These are phyloP conservation scores for Phanerochaete carnosa DNA, from an alignment of 768 basidiomycete genomes.

Conservation along the genomic window DNA sequence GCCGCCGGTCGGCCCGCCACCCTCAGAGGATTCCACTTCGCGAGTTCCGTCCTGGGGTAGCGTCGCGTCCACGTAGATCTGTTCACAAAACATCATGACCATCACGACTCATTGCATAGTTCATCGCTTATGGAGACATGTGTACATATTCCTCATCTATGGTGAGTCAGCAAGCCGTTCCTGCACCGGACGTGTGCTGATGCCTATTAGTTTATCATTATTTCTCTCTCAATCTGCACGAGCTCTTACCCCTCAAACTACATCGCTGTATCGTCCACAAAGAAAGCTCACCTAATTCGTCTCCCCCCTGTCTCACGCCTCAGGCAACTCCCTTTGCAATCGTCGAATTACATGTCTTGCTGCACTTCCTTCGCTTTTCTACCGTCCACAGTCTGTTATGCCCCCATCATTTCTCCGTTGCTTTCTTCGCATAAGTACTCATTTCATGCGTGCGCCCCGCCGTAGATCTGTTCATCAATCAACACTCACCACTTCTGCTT, in stretches of 20 bases:
- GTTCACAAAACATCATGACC: neutral
- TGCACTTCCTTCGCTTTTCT: neutral
- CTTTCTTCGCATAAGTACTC: neutral
- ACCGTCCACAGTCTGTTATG: neutral
- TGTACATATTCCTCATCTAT: neutral
- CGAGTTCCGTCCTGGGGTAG: slow-evolving; percentile 2
- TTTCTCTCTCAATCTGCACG: neutral
- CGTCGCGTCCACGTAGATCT: neutral
- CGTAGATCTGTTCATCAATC: neutral
- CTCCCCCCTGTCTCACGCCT: neutral
- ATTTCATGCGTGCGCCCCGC: neutral
- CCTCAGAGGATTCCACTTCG: neutral
- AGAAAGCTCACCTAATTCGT: neutral
- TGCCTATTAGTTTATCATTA: neutral
- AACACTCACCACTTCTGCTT: neutral
- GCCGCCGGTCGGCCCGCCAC: neutral
- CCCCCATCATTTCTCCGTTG: neutral
- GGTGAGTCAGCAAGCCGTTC: neutral
- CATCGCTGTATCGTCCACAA: neutral
- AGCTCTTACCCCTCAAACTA: neutral
- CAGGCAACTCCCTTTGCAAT: neutral
- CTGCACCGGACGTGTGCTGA: neutral
- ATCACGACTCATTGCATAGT: neutral
- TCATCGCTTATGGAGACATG: neutral
- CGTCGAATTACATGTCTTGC: neutral